A percentile compares a stretch with the other conserved stretches of the same genome.
These are phyloP conservation scores for Arthrobotrys musiformis DNA, from an alignment of 2,329 filamentous ascomycete genomes.

Conservation along the genomic window DNA sequence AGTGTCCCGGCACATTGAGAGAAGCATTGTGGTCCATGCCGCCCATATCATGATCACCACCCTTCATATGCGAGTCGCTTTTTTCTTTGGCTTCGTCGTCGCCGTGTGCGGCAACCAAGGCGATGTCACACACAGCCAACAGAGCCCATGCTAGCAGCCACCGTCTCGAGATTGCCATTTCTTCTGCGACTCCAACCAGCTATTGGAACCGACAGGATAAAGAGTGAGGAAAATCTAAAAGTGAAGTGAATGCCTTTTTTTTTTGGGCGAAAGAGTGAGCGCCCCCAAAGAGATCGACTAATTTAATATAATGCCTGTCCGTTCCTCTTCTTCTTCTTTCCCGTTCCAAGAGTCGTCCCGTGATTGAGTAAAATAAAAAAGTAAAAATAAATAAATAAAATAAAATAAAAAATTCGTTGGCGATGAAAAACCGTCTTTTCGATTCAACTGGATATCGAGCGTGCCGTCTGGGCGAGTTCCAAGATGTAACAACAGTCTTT, in stretches of 20 bases:
- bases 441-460: too few species aligned
- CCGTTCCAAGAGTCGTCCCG: neutral
- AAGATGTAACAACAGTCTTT: conserved; percentile 15
- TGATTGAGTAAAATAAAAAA: conserved; percentile 12
- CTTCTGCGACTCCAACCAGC: neutral
- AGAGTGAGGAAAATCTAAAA: neutral
- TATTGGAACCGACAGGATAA: neutral
- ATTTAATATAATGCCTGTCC: conserved; percentile 2
- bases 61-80: neutral
- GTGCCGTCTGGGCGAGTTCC: conserved; percentile 2
- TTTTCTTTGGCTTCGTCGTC: conserved; percentile 33
- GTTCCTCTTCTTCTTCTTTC: neutral
- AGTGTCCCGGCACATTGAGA: conserved; percentile 36
- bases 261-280: neutral
- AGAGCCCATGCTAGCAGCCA: conserved; percentile 49
- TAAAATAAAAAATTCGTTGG: conserved; percentile 2
- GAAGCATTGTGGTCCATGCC: conserved; percentile 51
- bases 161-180: conserved; percentile 40
- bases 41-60: conserved; percentile 2
- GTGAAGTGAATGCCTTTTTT: neutral
- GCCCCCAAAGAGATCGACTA: neutral
- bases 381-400: conserved; percentile 2
- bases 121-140: conserved; percentile 31
- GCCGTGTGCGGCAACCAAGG: conserved; percentile 35
- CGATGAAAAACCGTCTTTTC: neutral